Base-by-base conservation (phyloP, 768 basidiomycete species). In the Russula abietina region DNA sequence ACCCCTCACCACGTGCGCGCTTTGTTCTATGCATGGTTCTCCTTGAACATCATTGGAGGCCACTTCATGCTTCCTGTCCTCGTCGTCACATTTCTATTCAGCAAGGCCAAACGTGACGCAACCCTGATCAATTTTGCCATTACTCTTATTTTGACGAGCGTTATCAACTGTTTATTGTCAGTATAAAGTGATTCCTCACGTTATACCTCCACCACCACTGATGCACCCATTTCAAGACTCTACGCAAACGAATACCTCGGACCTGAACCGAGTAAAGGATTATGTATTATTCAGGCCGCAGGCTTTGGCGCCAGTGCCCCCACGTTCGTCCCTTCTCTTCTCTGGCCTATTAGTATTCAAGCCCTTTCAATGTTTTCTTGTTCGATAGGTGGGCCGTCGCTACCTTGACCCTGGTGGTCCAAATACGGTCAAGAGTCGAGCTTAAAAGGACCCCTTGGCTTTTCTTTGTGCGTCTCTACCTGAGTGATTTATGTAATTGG, bases 201-300 rank as follows among this genome's bases (percentile, higher is more conserved):
- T n/a, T n/a, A n/a, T n/a, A 10, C 28, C 14, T 30, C 50, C 32
- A 9, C 14, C 41, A 28, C n/a, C n/a, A n/a, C 41, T 50, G 30
- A 57, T 14, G 17, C 51, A 8, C 38, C 22, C 22, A 16, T n/a
- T 28, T 43, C 41, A 51, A 65, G 64, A 10, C 26, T 65, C 10
- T 65, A 65, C 26, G 16, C 60, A 36, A 36, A 61, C 38, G 33
- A 65, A 32, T 65, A 61, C 36, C 28, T 43, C 33, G 64, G 64
- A 4, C 64, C 64, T 3, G 59, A 61, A 52, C 64, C 64, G 36
- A 52, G 41, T 4, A 61, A 49, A 24, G 19, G 2, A 16, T 32
- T 62, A 36, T 62, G 56, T 51, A 26, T 62, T 30, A 17, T 62
- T 28, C 64, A 62, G 49, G 64, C 64, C 8, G 64, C 64, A 14